These are phyloP conservation scores for Fusarium incarnatum DNA, from an alignment of 2,329 filamentous ascomycete genomes.

Conservation along the genomic window DNA sequence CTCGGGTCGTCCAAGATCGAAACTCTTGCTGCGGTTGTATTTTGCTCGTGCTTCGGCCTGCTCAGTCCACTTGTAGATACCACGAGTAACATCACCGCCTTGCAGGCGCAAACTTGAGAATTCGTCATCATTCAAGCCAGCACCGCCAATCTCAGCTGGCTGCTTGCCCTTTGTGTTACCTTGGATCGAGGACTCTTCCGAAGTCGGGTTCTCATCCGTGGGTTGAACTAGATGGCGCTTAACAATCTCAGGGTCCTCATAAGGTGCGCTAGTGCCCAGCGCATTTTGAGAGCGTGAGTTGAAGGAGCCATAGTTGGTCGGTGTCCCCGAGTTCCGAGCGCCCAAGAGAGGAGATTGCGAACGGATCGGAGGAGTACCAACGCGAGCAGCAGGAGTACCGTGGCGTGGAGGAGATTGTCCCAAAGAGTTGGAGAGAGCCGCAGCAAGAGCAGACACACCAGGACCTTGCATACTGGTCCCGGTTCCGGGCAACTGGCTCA, in stretches of 20 bases:
- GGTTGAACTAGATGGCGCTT: constrained; percentile 87
- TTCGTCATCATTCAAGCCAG: constrained; percentile 74
- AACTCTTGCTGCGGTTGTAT: constrained; percentile 86
- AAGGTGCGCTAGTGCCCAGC: constrained; percentile 64
- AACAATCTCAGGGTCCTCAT: constrained; percentile 92
- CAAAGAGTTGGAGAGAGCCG: constrained; percentile 81
- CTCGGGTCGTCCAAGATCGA: constrained; percentile 79
- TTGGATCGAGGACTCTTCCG: constrained; percentile 59
- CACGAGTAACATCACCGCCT: constrained; percentile 92
- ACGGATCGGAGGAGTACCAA: constrained; percentile 66
- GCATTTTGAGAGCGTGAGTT: constrained; percentile 72
- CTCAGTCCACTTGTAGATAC: constrained; percentile 97
- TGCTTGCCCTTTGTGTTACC: constrained; percentile 67
- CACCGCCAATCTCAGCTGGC: constrained; percentile 53
- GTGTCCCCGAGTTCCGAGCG: constrained; percentile 60
- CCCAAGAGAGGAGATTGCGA: constrained; percentile 56
- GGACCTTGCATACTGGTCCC: constrained; percentile 77
- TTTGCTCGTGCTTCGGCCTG: constrained; percentile 79
- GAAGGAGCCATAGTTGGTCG: constrained; percentile 87
- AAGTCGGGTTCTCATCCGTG: constrained; percentile 59
- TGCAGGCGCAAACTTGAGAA: constrained; percentile 95
- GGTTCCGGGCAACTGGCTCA: constrained; percentile 74
- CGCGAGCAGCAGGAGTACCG: constrained; percentile 68
- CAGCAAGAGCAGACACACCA: constrained; percentile 87
- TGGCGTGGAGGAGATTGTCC: constrained; percentile 77